phyloP scores from a whole-genome alignment of 768 basidiomycete species.

The Russula sp. region DNA sequence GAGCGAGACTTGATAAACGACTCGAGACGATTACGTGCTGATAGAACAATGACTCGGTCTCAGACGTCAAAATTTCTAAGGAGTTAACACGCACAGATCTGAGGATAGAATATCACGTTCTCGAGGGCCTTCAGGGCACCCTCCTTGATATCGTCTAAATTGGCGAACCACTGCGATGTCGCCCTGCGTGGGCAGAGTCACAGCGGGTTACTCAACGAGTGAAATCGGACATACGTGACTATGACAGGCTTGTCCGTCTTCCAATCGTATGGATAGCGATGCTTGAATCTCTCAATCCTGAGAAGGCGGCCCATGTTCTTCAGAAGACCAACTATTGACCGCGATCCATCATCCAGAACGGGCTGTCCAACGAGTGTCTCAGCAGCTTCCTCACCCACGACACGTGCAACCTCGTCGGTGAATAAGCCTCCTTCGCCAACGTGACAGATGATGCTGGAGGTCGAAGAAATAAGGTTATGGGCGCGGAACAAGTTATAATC shows the following conservation, averaged over 20 bases:
- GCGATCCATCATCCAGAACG: conserved; percentile 69
- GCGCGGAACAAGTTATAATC: conserved; percentile 78
- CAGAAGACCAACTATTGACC: conserved; percentile 58
- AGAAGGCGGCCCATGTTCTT: conserved; percentile 50
- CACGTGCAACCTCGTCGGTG: conserved; percentile 47
- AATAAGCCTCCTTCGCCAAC: conserved; percentile 76
- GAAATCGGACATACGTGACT: conserved; percentile 55
- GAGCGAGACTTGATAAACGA: conserved; percentile 82
- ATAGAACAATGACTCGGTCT: neutral
- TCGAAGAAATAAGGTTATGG: conserved; percentile 41
- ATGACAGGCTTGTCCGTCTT: conserved; percentile 91
- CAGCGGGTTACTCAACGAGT: neutral
- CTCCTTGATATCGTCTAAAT: conserved; percentile 78
- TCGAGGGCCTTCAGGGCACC: conserved; percentile 63
- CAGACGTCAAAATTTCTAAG: neutral
- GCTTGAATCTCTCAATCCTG: conserved; percentile 65
- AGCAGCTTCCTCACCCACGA: conserved; percentile 47
- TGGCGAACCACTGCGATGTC: conserved; percentile 97
- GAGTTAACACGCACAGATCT: conserved; percentile 47
- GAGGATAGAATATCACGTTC: conserved; percentile 69
- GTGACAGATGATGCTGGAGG: conserved; percentile 62
- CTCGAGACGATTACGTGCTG: conserved; percentile 85
- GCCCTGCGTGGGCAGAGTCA: conserved; percentile 44
- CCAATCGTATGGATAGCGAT: conserved; percentile 97
- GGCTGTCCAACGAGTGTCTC: conserved; percentile 54